Percentiles rank a stretch among this genome's conserved stretches.
phyloP scores from a whole-genome alignment of 345 rosid species.

The rapeseed (Brassica napus) region Da-Ae NC_063450.1:18590501-18591000 shows the following conservation, averaged over 20 bases:
- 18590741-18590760: conserved; percentile 99
- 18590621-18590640: conserved; percentile 68
- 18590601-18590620: conserved; percentile 87
- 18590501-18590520: not conserved
- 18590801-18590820: not conserved
- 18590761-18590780: conserved; percentile 40
- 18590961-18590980: conserved; percentile 99
- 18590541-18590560: conserved; percentile 21
- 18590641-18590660: conserved; percentile 87
- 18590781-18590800: not conserved
- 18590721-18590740: conserved; percentile 84
- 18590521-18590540: conserved; percentile 14
- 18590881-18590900: conserved; percentile 99
- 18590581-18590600: conserved; percentile 90
- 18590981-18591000: conserved; percentile 78
- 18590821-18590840: conserved; percentile 1
- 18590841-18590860: not conserved
- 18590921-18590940: conserved; percentile 91
- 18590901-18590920: conserved; percentile 94
- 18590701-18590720: conserved; percentile 94
- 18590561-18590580: conserved; percentile 76
- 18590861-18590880: conserved; percentile 54
- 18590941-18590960: conserved; percentile 77
- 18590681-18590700: conserved; percentile 58
- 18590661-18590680: conserved; percentile 84